Evolutionary conservation across 768 basidiomycete species (phyloP).

Genomic region (Mycena metata): DNA sequence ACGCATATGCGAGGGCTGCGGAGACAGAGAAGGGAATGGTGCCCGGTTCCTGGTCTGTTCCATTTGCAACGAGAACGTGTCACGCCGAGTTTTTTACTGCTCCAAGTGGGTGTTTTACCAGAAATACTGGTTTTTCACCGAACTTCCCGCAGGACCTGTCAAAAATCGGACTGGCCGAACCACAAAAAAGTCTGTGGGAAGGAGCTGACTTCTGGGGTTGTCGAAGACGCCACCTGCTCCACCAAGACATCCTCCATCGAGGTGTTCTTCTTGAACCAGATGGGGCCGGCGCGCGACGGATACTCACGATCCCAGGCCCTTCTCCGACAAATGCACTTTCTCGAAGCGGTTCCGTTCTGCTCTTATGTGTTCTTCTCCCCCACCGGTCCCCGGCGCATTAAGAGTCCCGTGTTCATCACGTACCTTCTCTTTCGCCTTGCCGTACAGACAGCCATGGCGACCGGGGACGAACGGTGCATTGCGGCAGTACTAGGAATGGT

Average conservation of each 20-base stretch:
- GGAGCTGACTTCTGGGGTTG: conserved; percentile 11
- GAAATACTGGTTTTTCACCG: conserved; percentile 5
- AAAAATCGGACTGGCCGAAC: conserved; percentile 23
- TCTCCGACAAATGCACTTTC: conserved; percentile 22
- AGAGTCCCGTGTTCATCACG: neutral
- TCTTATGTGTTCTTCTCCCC: neutral
- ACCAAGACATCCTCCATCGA: conserved; percentile 11
- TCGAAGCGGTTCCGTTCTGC: conserved; percentile 17
- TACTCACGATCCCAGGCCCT: conserved; percentile 16
- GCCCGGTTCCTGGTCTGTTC: conserved; percentile 9
- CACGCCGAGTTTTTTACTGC: conserved; percentile 18
- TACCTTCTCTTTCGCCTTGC: conserved; percentile 17
- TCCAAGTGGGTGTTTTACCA: conserved; percentile 17
- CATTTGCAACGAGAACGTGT: conserved; percentile 17
- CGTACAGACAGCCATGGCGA: conserved; percentile 1
- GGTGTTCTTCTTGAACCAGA: conserved; percentile 18
- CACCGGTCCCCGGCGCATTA: conserved; percentile 13
- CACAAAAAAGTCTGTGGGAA: conserved; percentile 29
- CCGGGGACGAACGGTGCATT: conserved; percentile 8
- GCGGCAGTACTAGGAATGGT: too few species aligned
- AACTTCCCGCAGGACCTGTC: conserved; percentile 15
- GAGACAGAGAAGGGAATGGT: conserved; percentile 5
- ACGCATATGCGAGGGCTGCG: conserved; percentile 21
- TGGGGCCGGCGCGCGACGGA: conserved; percentile 20
- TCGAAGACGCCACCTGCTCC: conserved; percentile 6